Conservation (phyloP, 2,329 filamentous ascomycete species). For the Epichloe hybrida region DNA sequence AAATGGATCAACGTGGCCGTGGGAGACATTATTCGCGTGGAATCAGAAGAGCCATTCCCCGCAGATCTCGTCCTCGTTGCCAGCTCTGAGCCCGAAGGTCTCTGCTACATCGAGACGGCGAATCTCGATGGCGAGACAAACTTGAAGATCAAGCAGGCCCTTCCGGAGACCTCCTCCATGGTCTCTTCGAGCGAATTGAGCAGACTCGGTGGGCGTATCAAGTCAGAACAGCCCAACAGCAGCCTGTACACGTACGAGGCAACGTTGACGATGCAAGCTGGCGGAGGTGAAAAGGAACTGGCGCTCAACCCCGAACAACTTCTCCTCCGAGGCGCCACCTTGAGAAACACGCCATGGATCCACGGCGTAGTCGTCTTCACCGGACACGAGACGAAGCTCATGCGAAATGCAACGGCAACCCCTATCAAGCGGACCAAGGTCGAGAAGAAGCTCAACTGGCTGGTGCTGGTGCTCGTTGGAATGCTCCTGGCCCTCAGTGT, state of each 20-base stretch:
- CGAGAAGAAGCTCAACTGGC: conserved; percentile 81
- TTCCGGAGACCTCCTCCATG: conserved; percentile 79
- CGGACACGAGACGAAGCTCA: conserved; percentile 95
- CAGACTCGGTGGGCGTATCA: conserved; percentile 70
- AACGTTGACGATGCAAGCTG: conserved; percentile 78
- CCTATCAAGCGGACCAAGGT: conserved; percentile 97
- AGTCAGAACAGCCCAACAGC: conserved; percentile 95
- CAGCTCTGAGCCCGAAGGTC: conserved; percentile 89
- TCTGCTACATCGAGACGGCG: conserved; percentile 97
- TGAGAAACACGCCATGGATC: conserved; percentile 94
- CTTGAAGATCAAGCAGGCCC: conserved; percentile 93
- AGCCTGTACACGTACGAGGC: conserved; percentile 98
- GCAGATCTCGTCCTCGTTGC: conserved; percentile 86
- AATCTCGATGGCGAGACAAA: conserved; percentile 98
- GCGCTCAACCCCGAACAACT: conserved; percentile 85
- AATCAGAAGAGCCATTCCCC: conserved; percentile 90
- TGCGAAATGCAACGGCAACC: conserved; percentile 93
- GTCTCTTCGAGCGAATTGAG: conserved; percentile 81
- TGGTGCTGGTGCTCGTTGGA: conserved; percentile 79
- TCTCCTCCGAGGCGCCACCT: conserved; percentile 78
- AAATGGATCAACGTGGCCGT: conserved; percentile 92
- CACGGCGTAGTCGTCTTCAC: conserved; percentile 91
- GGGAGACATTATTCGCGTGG: conserved; percentile 82
- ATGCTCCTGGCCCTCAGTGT: conserved; percentile 77
- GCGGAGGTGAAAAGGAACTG: conserved; percentile 86